phyloP scores from a whole-genome alignment of 2,329 filamentous ascomycete genomes.

The Samsoniella hepiali region DNA sequence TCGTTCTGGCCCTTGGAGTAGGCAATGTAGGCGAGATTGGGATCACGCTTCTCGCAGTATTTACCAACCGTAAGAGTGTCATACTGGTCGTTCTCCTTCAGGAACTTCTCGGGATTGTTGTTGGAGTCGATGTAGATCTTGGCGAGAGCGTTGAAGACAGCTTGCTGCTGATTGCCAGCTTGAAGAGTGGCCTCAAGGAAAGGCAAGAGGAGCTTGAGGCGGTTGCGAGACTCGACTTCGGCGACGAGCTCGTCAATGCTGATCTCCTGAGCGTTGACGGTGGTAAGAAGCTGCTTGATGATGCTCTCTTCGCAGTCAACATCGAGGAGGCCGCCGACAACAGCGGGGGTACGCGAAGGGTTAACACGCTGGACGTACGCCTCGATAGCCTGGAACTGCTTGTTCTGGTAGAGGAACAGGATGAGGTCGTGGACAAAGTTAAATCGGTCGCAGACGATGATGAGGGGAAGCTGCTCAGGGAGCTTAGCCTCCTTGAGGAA shows the following conservation, averaged over 20 bases:
- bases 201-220: conserved; percentile 88
- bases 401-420: conserved; percentile 95
- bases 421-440: conserved; percentile 98
- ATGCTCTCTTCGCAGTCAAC: conserved; percentile 96
- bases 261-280: conserved; percentile 78
- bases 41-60: conserved; percentile 98
- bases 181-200: conserved; percentile 93
- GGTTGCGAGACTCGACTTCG: conserved; percentile 94
- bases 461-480: conserved; percentile 88
- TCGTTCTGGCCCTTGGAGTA: conserved; percentile 98
- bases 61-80: conserved; percentile 90
- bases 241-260: conserved; percentile 91
- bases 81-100: conserved; percentile 96
- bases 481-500: conserved; percentile 96
- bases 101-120: conserved; percentile 95
- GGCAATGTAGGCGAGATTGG: conserved; percentile 90
- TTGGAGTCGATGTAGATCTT: conserved; percentile 99
- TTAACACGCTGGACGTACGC: conserved; percentile 97
- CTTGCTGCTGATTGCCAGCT: conserved; percentile 90
- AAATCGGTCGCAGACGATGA: conserved; percentile 99
- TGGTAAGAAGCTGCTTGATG: conserved; percentile 86
- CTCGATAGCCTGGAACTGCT: conserved; percentile 98
- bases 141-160: conserved; percentile 92
- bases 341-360: conserved; percentile 82
- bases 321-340: conserved; percentile 89